Base-by-base conservation (phyloP, 148 eudicot species). In the Vaccinium vitisidaea region DNA sequence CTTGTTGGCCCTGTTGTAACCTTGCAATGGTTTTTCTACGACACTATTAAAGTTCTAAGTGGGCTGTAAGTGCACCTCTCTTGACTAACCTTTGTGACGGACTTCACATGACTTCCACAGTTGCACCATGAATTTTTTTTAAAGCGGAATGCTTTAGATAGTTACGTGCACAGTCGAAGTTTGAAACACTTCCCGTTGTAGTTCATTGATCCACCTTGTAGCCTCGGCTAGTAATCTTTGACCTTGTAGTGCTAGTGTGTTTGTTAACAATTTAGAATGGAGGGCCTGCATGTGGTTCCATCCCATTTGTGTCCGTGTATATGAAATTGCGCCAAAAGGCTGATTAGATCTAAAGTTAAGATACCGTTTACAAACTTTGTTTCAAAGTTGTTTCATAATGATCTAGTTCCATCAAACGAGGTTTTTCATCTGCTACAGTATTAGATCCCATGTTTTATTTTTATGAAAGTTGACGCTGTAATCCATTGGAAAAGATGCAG, bases 1-100 rank as follows among this genome's bases (percentile, higher is more conserved):
- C 89, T 94, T 75, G 98, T 96, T 81, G 99, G 99, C 43, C 99
- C 99, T 83, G 98, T 94, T 82, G 89, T 96, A 80, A 96, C 95
- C 58, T 53, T 92, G 91, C 99, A 96, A 82, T 96, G 98, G 99
- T 96, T 96, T 86, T 88, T 96, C 69, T 96, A 93, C 74, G 99
- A 96, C 89, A 63, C 90, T 82, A 94, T 96, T 65, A 96, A 96
- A 84, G 89, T 96, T 75, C 85, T 93, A 4, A 92, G 88, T 87
- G 99, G 99, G 89, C 88, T 96, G 99, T 96, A 93, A 94, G 99
- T 92, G 7, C 21, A 27, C 88, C 55, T 82, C 84, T 36, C 58
- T 63, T 32, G 32, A 55, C 18, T 49, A 49, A 36, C 48, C 8
- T 7, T 18, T 55, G 3, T 56, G 16, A 48, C 0, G 13, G 23